Conservation (phyloP, 441 rosid genomes). For the Dalechampia spathulata region DNA sequence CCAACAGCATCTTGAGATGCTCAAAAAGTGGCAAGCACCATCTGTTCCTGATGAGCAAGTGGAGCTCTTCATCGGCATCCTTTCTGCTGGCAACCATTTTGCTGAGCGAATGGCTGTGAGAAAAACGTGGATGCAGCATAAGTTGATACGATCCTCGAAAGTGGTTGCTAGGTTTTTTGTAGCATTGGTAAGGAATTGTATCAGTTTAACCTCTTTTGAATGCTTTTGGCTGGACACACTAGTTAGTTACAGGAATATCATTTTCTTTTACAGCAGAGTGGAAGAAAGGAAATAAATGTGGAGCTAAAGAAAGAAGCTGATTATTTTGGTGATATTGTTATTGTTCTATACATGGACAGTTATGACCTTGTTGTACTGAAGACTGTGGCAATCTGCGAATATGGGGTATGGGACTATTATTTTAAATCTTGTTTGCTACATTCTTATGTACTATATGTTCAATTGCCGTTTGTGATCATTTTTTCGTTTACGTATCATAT, state of each 20-base stretch:
- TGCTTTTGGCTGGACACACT: conserved; percentile 9
- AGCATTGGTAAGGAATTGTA: conserved; percentile 50
- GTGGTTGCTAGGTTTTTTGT: conserved; percentile 89
- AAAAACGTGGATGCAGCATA: conserved; percentile 94
- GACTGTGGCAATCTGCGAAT: conserved; percentile 88
- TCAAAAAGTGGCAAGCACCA: conserved; percentile 76
- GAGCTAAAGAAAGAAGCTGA: conserved; percentile 81
- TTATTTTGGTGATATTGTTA: conserved; percentile 69
- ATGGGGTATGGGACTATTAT: conserved; percentile 41
- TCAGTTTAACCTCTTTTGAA: neutral
- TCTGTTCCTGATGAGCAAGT: conserved; percentile 44
- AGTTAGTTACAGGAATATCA: neutral
- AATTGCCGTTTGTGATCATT: neutral
- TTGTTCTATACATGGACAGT: conserved; percentile 83
- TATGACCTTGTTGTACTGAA: conserved; percentile 83
- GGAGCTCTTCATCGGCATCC: conserved; percentile 78
- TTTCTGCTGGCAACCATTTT: conserved; percentile 93
- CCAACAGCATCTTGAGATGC: conserved; percentile 74
- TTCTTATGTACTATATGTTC: neutral
- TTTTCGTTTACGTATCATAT: neutral
- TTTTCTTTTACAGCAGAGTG: conserved; percentile 34
- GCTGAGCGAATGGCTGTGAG: conserved; percentile 96
- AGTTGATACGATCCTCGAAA: conserved; percentile 57
- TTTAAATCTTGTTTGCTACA: neutral
- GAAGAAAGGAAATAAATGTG: conserved; percentile 65